Evolutionary conservation across 192 early-diverging fungal genomes (phyloP).

Genomic region (Tieghemiomyces parasiticus): DNA sequence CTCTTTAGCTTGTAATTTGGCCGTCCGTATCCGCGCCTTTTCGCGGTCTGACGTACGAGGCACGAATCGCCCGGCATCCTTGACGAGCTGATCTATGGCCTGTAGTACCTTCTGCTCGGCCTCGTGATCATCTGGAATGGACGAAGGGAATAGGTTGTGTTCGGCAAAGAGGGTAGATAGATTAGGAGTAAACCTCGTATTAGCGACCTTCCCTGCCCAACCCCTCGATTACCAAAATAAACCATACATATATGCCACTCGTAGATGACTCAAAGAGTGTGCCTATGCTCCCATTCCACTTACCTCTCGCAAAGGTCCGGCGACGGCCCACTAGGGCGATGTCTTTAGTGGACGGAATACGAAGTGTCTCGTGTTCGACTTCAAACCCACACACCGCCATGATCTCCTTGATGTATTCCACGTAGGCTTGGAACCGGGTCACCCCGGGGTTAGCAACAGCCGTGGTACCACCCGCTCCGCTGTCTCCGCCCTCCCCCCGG

Average conservation of each 20-base stretch:
- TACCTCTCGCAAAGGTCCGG: slow-evolving; percentile 6
- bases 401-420: slow-evolving; percentile 38
- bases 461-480: no score
- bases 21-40: slow-evolving; percentile 24
- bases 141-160: not conserved
- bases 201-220: no score
- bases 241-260: not conserved
- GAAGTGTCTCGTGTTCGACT: slow-evolving; percentile 42
- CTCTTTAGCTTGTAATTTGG: no score
- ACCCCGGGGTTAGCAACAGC: no score
- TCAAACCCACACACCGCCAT: slow-evolving; percentile 38
- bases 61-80: slow-evolving; percentile 20
- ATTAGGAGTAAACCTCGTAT: not conserved
- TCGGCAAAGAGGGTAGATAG: no score
- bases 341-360: slow-evolving; percentile 75
- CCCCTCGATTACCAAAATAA: not conserved
- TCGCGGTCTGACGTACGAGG: slow-evolving; percentile 36
- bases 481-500: no score
- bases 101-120: not conserved
- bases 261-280: not conserved
- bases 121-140: not conserved
- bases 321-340: slow-evolving; percentile 49
- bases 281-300: not conserved
- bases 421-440: slow-evolving; percentile 56
- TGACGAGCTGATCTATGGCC: slow-evolving; percentile 14